phyloP scores from a whole-genome alignment of 1,139 yeast species.

The Pneumocystis sp. region DNA sequence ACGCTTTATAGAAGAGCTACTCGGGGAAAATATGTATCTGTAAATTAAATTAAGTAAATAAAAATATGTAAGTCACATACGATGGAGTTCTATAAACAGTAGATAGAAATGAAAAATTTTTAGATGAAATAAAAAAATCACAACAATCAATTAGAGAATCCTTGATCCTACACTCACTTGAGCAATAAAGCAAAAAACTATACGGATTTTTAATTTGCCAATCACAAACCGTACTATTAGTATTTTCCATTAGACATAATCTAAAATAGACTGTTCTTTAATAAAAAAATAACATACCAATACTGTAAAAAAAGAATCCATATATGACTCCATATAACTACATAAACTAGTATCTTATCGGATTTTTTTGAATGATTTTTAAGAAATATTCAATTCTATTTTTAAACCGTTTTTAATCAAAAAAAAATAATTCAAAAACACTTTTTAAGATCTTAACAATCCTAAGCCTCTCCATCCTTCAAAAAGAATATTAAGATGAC shows the following conservation, averaged over 20 bases:
- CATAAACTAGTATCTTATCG: neutral
- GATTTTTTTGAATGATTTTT: neutral
- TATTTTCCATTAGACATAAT: neutral
- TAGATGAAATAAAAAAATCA: neutral
- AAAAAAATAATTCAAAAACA: neutral
- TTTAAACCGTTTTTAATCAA: neutral
- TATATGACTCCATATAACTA: neutral
- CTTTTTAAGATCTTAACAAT: neutral
- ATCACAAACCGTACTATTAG: neutral
- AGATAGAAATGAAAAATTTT: neutral
- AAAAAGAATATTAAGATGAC: neutral
- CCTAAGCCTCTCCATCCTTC: neutral
- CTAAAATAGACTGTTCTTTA: neutral
- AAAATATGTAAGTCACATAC: neutral
- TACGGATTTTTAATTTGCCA: neutral
- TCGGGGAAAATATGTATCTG: too few species aligned
- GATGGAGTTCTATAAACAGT: neutral
- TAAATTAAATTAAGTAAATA: neutral
- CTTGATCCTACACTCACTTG: neutral
- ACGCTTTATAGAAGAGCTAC: neutral
- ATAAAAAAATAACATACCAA: neutral
- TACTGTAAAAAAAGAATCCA: neutral
- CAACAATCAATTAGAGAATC: neutral
- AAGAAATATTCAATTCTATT: neutral
- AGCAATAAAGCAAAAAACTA: neutral